Evolutionary conservation across 257 asterid genomes (phyloP).

Genomic region (Primulina huaijiensis): DNA sequence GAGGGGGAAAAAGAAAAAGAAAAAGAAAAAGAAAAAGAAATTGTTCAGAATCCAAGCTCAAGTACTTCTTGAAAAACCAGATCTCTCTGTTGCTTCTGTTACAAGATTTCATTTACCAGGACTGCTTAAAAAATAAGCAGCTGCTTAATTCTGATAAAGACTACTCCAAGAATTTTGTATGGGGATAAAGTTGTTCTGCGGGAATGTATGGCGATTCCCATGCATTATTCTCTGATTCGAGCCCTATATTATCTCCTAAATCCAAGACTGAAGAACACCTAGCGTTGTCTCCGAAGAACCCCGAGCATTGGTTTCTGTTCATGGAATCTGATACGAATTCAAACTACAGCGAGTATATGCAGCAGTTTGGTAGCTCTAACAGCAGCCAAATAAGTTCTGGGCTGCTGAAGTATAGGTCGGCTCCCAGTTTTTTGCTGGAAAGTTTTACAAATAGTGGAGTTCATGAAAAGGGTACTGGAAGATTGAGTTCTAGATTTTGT

Average conservation of each 20-base stretch:
- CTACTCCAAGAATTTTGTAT: constrained; percentile 29
- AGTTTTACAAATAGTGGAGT: constrained; percentile 33
- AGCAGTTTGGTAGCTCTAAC: constrained; percentile 9
- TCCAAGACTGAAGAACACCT: constrained; percentile 18
- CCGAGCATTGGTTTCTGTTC: constrained; percentile 15
- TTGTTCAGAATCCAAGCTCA: constrained; percentile 6
- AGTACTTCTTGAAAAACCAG: not conserved
- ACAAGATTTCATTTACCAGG: constrained; percentile 34
- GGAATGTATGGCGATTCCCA: constrained; percentile 75
- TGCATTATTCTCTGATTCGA: constrained; percentile 43
- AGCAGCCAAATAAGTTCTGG: constrained; percentile 45
- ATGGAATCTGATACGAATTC: constrained; percentile 50
- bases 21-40: not conserved
- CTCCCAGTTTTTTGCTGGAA: constrained; percentile 59
- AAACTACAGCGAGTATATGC: constrained; percentile 17
- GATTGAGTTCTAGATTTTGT: constrained; percentile 41
- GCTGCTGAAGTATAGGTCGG: constrained; percentile 67
- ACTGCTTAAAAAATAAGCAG: constrained; percentile 60
- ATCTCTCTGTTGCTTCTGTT: constrained; percentile 41
- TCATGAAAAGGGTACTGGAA: constrained; percentile 24
- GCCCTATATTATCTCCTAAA: constrained; percentile 37
- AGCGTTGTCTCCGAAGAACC: not conserved
- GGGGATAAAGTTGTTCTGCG: constrained; percentile 21
- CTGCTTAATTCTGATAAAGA: constrained; percentile 27
- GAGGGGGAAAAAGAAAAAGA: not conserved